These are phyloP conservation scores for Euphrasia arctica DNA, from an alignment of 305 asterid genomes.

Conservation along the genomic window DNA sequence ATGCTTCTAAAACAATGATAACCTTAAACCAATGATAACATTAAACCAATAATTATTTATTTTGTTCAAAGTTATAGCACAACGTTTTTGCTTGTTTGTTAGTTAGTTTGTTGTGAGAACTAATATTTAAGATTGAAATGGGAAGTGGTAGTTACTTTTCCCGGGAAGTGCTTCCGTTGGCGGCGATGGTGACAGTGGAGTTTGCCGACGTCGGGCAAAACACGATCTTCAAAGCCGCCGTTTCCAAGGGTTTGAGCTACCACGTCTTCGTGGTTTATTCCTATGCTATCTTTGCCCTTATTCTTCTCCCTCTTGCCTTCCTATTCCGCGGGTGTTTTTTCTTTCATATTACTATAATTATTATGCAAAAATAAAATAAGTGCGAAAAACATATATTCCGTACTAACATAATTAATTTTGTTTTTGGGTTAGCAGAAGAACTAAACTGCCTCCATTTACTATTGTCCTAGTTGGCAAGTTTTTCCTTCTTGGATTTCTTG, in stretches of 20 bases:
- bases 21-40: no score
- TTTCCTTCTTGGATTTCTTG: conserved; percentile 38
- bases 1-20: no score
- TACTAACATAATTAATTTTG: no score
- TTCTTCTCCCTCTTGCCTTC: conserved; percentile 30
- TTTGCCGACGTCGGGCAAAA: conserved; percentile 31
- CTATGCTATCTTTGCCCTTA: conserved; percentile 33
- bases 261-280: conserved; percentile 35
- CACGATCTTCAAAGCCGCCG: conserved; percentile 41
- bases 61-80: no score
- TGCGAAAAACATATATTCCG: no score
- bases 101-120: no score
- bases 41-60: no score
- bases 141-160: conserved; percentile 1
- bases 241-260: conserved; percentile 35
- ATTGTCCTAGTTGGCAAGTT: conserved; percentile 27
- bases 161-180: conserved; percentile 34
- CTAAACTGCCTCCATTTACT: conserved; percentile 35
- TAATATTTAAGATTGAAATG: no score
- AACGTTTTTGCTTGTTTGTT: no score
- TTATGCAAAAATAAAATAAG: no score
- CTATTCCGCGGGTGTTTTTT: conserved; percentile 17
- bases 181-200: conserved; percentile 31
- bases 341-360: no score
- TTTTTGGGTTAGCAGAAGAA: conserved; percentile 28